phyloP scores from a whole-genome alignment of 1,284 basidiomycete genomes.

The Microbotryum lychnidis-dioicae region DNA sequence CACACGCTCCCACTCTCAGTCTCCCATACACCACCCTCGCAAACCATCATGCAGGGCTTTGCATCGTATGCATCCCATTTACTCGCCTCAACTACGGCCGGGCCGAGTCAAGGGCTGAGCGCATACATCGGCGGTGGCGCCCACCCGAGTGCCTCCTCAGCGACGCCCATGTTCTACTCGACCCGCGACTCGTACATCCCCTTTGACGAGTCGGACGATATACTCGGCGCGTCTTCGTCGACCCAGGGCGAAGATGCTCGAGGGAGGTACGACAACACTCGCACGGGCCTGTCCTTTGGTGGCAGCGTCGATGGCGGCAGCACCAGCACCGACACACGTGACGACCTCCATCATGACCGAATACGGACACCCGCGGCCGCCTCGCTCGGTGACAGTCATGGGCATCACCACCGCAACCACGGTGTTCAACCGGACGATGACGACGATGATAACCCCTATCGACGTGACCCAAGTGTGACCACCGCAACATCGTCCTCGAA shows the following conservation, averaged over 20 bases:
- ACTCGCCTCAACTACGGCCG: no score
- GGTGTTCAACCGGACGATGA: no score
- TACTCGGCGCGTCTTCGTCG: not conserved
- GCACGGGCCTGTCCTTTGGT: not conserved
- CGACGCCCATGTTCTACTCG: constrained; percentile 1
- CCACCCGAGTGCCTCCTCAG: no score
- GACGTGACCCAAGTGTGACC: not conserved
- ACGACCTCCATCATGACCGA: not conserved
- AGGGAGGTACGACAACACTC: not conserved
- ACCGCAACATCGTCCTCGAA: not conserved
- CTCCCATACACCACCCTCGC: no score
- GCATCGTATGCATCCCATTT: no score
- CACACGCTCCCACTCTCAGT: no score
- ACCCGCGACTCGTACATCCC: not conserved
- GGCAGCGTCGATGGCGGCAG: not conserved
- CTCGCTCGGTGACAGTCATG: not conserved
- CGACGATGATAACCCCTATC: not conserved
- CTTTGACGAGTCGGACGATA: not conserved
- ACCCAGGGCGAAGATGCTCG: not conserved
- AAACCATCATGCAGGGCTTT: no score
- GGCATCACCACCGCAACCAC: not conserved
- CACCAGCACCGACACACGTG: not conserved
- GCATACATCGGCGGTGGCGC: no score
- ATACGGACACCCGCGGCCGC: not conserved
- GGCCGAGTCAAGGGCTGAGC: no score